These are phyloP conservation scores for Dioscorea alata DNA, from an alignment of 106 monocot species.

Conservation along the genomic window DNA sequence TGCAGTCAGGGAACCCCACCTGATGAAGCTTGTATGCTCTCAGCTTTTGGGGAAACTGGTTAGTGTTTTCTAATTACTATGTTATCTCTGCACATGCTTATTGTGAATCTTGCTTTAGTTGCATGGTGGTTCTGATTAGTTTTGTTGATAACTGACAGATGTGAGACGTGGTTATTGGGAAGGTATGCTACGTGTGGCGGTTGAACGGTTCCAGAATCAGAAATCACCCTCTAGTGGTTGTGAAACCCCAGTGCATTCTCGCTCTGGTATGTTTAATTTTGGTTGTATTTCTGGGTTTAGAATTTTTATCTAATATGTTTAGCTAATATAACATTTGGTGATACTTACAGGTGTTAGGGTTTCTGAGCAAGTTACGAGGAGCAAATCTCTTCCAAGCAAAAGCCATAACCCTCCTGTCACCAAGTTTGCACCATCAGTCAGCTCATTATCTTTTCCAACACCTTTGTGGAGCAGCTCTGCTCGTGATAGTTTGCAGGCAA, in stretches of 20 bases:
- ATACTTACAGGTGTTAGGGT: constrained; percentile 33
- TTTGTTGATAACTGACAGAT: constrained; percentile 39
- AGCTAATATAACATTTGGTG: background rate
- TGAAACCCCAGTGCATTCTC: constrained; percentile 43
- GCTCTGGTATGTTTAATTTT: constrained; percentile 33
- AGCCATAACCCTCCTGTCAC: constrained; percentile 15
- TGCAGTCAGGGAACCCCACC: constrained; percentile 86
- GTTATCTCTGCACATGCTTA: background rate
- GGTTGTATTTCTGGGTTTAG: background rate
- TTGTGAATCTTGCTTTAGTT: background rate
- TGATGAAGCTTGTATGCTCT: constrained; percentile 49
- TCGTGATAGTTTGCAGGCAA: constrained; percentile 34
- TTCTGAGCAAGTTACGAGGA: constrained; percentile 30
- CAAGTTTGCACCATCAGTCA: constrained; percentile 28
- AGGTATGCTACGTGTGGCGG: constrained; percentile 44
- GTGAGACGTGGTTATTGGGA: constrained; percentile 64
- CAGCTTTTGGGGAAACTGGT: constrained; percentile 83
- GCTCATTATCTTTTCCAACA: constrained; percentile 36
- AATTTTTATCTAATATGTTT: background rate
- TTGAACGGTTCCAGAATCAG: constrained; percentile 50
- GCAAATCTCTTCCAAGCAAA: constrained; percentile 46
- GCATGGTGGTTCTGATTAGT: background rate
- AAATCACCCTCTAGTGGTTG: constrained; percentile 41
- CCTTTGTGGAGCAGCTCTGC: constrained; percentile 38
- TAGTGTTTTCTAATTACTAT: constrained; percentile 11